Evolutionary conservation across 768 basidiomycete genomes (phyloP), one percentile per base, ranked within the genome.

Genomic region (Boletus pseudo-olivaceus): DNA sequence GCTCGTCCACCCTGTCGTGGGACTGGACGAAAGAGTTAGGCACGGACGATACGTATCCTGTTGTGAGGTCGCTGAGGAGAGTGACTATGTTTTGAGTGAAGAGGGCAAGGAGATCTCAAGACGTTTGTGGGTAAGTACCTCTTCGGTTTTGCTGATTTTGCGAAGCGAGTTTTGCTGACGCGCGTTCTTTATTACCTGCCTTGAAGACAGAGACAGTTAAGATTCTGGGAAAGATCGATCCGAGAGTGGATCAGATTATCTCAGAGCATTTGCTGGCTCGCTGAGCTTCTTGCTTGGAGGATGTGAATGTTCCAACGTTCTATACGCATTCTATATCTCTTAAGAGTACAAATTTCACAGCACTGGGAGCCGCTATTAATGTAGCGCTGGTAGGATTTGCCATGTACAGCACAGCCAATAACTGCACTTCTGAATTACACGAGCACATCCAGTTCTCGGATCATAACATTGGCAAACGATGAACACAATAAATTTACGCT

Each of bases 1-100:
- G 20, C 60, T 77, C 20, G 59, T 74, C 5, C 71, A 69, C 32
- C 64, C 70, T 7, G 70, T 68, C 11, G 56, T 73, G 26, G 67
- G 62, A 23, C 63, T 57, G 3, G 63, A 58, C 2, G 65, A 66
- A 37, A 53, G 53, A 54, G 27, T 10, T 10, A 61, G 61, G 46
- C 62, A 67, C 46, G 72, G 73, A 29, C 62, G 60, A 45, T 74
- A 73, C 49, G 42, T 73, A 9, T 62, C 67, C 20, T 61, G 38
- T 15, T 67, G 60, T 52, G 54, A 58, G 46, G 60, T 71, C 10
- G 44, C 46, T 1, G 68, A 73, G 52, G 68, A 67, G 57, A 71
- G 72, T 20, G 68, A 74, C 56, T 73, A 62, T 35, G 53, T 67
- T 17, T 49, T 71, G 23, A 67, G 66, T 19, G 58, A 62, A 12